These are phyloP conservation scores for Pyrenula massariospora DNA, from an alignment of 495 filamentous ascomycete species.

Conservation along the genomic window DNA sequence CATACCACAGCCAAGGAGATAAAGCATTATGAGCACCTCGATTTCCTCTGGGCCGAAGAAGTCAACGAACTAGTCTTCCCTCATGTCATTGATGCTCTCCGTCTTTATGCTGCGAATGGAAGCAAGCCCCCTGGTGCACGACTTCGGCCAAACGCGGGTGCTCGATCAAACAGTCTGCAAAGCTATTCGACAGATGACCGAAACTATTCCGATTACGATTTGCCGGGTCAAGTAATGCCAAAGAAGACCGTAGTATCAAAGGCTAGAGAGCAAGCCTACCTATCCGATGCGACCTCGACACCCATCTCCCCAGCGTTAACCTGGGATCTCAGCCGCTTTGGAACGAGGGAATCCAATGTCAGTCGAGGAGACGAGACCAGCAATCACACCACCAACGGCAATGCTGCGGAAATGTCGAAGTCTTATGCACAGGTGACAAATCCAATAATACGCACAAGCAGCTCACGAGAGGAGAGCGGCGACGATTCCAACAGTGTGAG, in stretches of 20 bases:
- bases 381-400: neutral
- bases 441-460: neutral
- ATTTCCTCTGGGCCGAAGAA: conserved; percentile 91
- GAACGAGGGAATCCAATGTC: neutral
- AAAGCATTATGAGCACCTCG: conserved; percentile 87
- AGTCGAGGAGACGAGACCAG: neutral
- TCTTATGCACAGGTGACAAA: neutral
- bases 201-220: neutral
- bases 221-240: neutral
- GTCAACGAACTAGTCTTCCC: conserved; percentile 77
- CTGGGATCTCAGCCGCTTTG: neutral
- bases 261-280: neutral
- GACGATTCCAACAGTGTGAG: conserved; percentile 10
- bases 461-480: conserved; percentile 3
- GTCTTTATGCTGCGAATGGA: conserved; percentile 38
- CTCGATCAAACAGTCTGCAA: neutral
- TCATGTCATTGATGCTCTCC: conserved; percentile 78
- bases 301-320: neutral
- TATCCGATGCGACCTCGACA: neutral
- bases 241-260: neutral
- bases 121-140: neutral
- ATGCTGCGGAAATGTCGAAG: neutral
- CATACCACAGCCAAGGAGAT: conserved; percentile 77
- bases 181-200: neutral
- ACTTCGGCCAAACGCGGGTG: neutral